Conservation (phyloP, 768 basidiomycete genomes). For the Trametes villosa region DNA sequence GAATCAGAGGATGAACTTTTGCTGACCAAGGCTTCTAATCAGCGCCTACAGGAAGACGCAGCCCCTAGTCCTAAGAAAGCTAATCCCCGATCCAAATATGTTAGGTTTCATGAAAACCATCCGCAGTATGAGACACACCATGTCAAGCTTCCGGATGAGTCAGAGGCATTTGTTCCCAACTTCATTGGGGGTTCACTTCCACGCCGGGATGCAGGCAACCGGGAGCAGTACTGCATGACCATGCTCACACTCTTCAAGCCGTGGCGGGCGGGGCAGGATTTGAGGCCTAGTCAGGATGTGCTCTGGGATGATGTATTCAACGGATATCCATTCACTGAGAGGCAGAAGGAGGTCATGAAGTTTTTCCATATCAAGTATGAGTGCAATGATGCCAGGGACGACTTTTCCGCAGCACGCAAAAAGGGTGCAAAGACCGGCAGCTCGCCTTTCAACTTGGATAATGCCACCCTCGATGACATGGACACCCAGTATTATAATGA, state of each 20-base stretch:
- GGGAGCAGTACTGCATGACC: constrained; percentile 38
- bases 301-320: constrained; percentile 10
- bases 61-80: too few relatives aligned
- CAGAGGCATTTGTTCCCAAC: constrained; percentile 30
- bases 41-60: too few relatives aligned
- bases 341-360: constrained; percentile 7
- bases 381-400: constrained; percentile 16
- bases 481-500: too few relatives aligned
- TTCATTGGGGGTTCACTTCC: constrained; percentile 38
- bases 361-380: constrained; percentile 12
- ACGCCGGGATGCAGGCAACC: constrained; percentile 36
- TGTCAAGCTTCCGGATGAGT: not conserved
- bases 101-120: not conserved
- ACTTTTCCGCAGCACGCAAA: constrained; percentile 2
- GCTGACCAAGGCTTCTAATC: too few relatives aligned
- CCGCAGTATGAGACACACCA: not conserved
- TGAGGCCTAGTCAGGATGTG: constrained; percentile 25
- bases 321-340: not conserved
- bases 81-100: too few relatives aligned
- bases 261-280: constrained; percentile 35
- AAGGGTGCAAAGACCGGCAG: not conserved
- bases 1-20: constrained; percentile 3
- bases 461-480: not conserved
- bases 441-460: not conserved
- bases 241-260: constrained; percentile 43